Percentiles rank a stretch among this genome's conserved stretches.
These are phyloP conservation scores for Hypoxylon sp. DNA, from an alignment of 2,329 filamentous ascomycete genomes.

Conservation along the genomic window DNA sequence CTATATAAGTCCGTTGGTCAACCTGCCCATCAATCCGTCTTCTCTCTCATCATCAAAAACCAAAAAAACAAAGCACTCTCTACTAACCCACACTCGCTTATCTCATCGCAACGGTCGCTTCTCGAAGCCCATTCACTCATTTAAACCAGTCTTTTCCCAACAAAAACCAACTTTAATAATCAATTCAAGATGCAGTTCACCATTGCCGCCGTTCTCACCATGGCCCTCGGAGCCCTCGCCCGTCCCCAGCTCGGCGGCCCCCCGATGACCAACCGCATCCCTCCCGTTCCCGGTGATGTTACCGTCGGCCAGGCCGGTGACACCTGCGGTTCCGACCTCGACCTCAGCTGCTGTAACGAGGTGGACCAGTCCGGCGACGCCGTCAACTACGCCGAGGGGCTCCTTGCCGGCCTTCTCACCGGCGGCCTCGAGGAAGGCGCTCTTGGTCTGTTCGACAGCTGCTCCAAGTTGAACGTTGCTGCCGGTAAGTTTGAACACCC, in stretches of 20 bases:
- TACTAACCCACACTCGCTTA: constrained; percentile 40
- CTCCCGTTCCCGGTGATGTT: constrained; percentile 39
- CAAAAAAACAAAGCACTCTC: constrained; percentile 39
- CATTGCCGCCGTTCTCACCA: constrained; percentile 51
- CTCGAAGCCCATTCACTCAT: constrained; percentile 27
- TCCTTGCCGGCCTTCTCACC: constrained; percentile 45
- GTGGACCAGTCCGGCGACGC: constrained; percentile 47
- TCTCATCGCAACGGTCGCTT: constrained; percentile 35
- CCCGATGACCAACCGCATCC: constrained; percentile 14
- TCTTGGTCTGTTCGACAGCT: constrained; percentile 48
- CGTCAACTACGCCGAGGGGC: constrained; percentile 40
- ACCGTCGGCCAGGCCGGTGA: constrained; percentile 49
- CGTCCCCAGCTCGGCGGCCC: constrained; percentile 37
- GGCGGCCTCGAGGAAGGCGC: constrained; percentile 41
- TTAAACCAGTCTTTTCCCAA: constrained; percentile 19
- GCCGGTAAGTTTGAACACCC: constrained; percentile 46
- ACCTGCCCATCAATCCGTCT: constrained; percentile 18
- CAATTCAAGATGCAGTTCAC: constrained; percentile 58
- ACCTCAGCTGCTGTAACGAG: constrained; percentile 52
- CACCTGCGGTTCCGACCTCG: constrained; percentile 47
- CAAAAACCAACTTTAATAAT: constrained; percentile 34
- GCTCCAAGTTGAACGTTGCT: constrained; percentile 49
- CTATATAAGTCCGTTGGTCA: constrained; percentile 39
- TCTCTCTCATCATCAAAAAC: constrained; percentile 35
- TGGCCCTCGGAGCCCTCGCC: constrained; percentile 51